Base-by-base conservation (phyloP, 2,329 filamentous ascomycete genomes). In the Paecilomyces sp. region DNA sequence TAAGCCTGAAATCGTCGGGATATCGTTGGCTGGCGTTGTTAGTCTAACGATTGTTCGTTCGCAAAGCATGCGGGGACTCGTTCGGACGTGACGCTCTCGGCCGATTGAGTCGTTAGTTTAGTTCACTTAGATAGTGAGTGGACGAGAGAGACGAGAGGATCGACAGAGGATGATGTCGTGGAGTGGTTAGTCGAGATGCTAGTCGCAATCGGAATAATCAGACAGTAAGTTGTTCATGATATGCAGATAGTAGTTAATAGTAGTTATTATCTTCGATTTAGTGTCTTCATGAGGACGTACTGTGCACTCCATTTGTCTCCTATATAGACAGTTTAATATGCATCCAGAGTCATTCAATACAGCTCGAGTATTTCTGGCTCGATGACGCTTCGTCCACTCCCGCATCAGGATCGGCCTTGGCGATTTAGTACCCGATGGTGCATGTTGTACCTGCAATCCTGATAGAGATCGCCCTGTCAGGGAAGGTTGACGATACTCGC, bases 1-100 rank as follows among this genome's bases (percentile, higher is more conserved):
- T 34, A 31, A 22, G 36, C 55, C 59, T 61, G 52, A 54, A 63
- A 63, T 63, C 36, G 56, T 54, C 25, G 50, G 51, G 13, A 55
- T 60, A 12, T 60, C 56, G 58, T 62, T 60, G 56, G 54, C 22
- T 53, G 51, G 15, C 15, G 8, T 18, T 7, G 41, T 47, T 47
- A 18, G 15, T 47, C 18, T 47, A 3, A 3, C 36, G 36, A 41
- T 3, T 6, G n/a, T 6, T 47, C n/a, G 36, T 41, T 41, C 36
- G n/a, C 41, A 28, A 15, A 28, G 28, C 8, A 30, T 53, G 51
- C 51, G 51, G 51, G 51, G 51, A n/a, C 51, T 53, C 13, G 25
- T 47, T 47, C 51, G 51, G 51, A 11, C 28, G 31, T 33, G 51
- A 53, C 51, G 28, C 51, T 53, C 51, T 53, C 51, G 51, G 51